Base-by-base conservation (phyloP, 2,329 filamentous ascomycete species). In the Clonostachys chloroleuca region DNA sequence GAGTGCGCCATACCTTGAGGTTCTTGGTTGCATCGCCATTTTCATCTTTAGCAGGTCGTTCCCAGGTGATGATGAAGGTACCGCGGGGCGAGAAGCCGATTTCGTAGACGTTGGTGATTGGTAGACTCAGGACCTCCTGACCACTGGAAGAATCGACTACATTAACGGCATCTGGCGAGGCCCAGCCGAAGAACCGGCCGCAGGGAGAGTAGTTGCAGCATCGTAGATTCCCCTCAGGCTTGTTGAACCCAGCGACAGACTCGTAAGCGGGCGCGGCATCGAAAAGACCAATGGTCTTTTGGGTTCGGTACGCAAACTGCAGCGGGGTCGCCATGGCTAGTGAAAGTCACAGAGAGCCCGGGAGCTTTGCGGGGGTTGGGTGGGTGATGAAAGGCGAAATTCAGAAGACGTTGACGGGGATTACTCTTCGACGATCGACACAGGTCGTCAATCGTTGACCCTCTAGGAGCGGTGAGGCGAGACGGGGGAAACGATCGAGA, bases 231-330 rank as follows among this genome's bases (percentile, higher is more conserved):
- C 92, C 92, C 78, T 96, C 89, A 52, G 92, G 92, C 72, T 87
- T 90, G 60, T 67, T 67, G 68, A 97, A 96, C 60, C 87, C 92
- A 62, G 88, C 74, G 63, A 97, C 80, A 63, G 86, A 74, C 69
- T 89, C 81, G 73, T 99, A 99, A 63, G 86, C 81, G 52, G 94
- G 94, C 57, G 85, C 88, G 61, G 91, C 90, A 75, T 97, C 89
- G 72, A 95, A 83, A 70, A 97, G 78, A 63, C 92, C 92, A 75
- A 99, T 92, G 69, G 85, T 86, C 84, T 96, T 97, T 73, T 92
- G 87, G 70, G 94, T 96, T 74, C 94, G 90, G 80, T 88, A 96
- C 72, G 90, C 89, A 84, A 96, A 88, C 83, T 96, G 92, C 74
- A 92, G 87, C 64, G 89, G 84, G 78, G 79, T 85, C 69, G 89